These are phyloP conservation scores for Rhododendron ferrugineum DNA, from an alignment of 148 eudicot species.

Conservation along the genomic window DNA sequence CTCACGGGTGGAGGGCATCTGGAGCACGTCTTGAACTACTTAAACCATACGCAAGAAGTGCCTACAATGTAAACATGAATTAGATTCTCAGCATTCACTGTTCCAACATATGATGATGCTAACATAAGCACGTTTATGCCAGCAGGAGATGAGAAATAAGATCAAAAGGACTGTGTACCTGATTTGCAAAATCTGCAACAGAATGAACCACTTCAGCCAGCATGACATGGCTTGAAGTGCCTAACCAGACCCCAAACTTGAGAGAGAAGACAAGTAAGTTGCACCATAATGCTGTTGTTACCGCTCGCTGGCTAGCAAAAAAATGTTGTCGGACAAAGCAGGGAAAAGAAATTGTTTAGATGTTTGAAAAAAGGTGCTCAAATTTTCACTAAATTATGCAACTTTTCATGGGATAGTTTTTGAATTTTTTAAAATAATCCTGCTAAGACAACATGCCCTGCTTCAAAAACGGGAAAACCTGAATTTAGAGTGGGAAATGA, in stretches of 20 bases:
- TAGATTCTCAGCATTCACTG: slow-evolving; percentile 31
- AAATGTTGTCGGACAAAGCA: background rate
- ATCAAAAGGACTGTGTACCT: slow-evolving; percentile 36
- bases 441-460: background rate
- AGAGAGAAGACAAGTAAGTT: slow-evolving; percentile 94
- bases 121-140: background rate
- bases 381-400: background rate
- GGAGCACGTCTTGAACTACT: slow-evolving; percentile 97
- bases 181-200: slow-evolving; percentile 92
- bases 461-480: background rate
- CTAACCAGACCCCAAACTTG: slow-evolving; percentile 91
- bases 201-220: slow-evolving; percentile 92
- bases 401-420: background rate
- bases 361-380: background rate
- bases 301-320: slow-evolving; percentile 75
- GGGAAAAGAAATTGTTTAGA: background rate
- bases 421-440: background rate
- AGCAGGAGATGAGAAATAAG: slow-evolving; percentile 8
- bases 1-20: slow-evolving; percentile 98
- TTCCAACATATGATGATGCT: slow-evolving; percentile 4
- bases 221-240: slow-evolving; percentile 91
- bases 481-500: background rate
- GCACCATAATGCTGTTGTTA: slow-evolving; percentile 92
- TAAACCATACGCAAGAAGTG: slow-evolving; percentile 94
- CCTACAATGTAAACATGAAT: slow-evolving; percentile 53